A percentile compares a stretch with the other conserved stretches of the same genome.
Conservation (phyloP, 192 early-diverging fungal genomes). For the Coemansia sp. region DNA sequence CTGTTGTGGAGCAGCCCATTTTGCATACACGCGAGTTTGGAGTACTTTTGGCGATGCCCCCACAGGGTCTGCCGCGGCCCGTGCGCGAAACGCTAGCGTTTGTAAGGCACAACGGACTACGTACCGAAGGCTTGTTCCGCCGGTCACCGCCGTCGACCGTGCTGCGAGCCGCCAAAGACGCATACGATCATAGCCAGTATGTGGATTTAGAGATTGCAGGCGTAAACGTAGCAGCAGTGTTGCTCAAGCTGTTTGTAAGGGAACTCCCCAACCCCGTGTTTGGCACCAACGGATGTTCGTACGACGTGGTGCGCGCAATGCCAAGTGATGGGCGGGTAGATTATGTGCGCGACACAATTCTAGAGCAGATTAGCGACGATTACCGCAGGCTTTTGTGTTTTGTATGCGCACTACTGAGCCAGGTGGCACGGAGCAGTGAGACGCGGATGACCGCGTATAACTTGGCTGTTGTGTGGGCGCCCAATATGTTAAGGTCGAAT, state of each 20-base stretch:
- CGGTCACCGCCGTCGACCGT: conserved; percentile 71
- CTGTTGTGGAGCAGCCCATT: background rate
- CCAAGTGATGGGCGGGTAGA: conserved; percentile 26
- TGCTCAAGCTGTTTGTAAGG: conserved; percentile 82
- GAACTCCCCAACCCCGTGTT: conserved; percentile 77
- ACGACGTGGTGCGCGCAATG: conserved; percentile 54
- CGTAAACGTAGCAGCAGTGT: conserved; percentile 75
- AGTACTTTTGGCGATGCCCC: conserved; percentile 60
- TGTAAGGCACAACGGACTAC: conserved; percentile 64
- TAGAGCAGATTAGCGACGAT: conserved; percentile 34
- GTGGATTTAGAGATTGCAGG: conserved; percentile 64
- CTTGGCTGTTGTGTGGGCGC: conserved; percentile 82
- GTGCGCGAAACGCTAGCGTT: conserved; percentile 70
- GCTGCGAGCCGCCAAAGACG: conserved; percentile 57
- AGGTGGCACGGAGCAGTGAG: conserved; percentile 63
- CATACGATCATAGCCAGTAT: conserved; percentile 32
- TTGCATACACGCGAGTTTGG: conserved; percentile 61
- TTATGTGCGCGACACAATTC: conserved; percentile 31
- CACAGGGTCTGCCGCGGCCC: conserved; percentile 60
- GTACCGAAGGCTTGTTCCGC: conserved; percentile 83
- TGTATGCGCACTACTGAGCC: conserved; percentile 56
- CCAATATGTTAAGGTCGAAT: conserved; percentile 69
- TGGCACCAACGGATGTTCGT: conserved; percentile 51
- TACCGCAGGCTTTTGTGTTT: conserved; percentile 30
- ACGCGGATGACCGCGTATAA: conserved; percentile 86